Evolutionary conservation across 2,329 filamentous ascomycete species (phyloP).

Genomic region (Beauveria bassiana): DNA sequence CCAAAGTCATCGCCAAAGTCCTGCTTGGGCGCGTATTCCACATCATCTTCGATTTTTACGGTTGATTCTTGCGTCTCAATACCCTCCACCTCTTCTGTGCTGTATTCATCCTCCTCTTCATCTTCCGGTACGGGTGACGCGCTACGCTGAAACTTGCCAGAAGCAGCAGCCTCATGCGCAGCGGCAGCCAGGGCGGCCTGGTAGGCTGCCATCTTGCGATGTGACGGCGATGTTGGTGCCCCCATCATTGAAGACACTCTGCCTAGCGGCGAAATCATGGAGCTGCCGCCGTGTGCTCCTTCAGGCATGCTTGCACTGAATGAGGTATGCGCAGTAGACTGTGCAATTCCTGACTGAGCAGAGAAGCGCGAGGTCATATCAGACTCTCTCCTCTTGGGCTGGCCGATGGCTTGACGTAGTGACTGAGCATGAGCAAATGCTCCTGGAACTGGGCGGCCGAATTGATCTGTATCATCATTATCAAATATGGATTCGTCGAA

Average conservation of each 20-base stretch:
- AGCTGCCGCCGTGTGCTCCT: conserved; percentile 8
- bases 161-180: conserved; percentile 65
- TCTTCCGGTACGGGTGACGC: conserved; percentile 33
- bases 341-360: conserved; percentile 33
- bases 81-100: conserved; percentile 8
- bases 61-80: conserved; percentile 19
- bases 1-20: conserved; percentile 41
- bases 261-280: conserved; percentile 1
- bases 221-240: not conserved
- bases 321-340: conserved; percentile 48
- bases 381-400: conserved; percentile 35
- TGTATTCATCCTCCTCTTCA: conserved; percentile 12
- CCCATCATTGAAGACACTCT: not conserved
- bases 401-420: conserved; percentile 28
- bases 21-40: conserved; percentile 36
- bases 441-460: conserved; percentile 52
- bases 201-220: conserved; percentile 51
- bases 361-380: conserved; percentile 39
- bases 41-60: conserved; percentile 49
- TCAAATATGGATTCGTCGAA: conserved; percentile 73
- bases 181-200: conserved; percentile 80
- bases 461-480: conserved; percentile 55
- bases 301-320: conserved; percentile 27
- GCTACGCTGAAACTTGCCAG: conserved; percentile 65
- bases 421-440: conserved; percentile 48